Evolutionary conservation across 1,284 basidiomycete genomes (phyloP).

Genomic region (Sanghuangporus baumii): DNA sequence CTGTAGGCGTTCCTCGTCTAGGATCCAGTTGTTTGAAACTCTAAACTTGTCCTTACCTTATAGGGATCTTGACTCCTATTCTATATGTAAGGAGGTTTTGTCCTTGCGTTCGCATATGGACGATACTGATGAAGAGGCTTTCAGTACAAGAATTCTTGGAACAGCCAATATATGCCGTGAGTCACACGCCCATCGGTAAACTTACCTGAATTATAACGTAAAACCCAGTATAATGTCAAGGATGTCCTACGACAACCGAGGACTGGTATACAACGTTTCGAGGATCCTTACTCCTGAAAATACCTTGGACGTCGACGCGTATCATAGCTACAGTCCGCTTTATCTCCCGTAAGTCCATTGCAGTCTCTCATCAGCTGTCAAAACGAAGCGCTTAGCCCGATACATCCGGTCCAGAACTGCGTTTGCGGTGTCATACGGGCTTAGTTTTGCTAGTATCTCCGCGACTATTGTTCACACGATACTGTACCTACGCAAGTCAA

Average conservation of each 20-base stretch:
- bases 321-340: conserved; percentile 52
- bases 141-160: conserved; percentile 36
- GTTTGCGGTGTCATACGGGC: conserved; percentile 60
- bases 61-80: conserved; percentile 19
- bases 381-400: background rate
- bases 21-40: background rate
- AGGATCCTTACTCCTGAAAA: conserved; percentile 46
- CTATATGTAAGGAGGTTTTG: conserved; percentile 13
- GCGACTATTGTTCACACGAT: conserved; percentile 69
- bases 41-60: background rate
- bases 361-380: background rate
- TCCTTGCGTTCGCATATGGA: conserved; percentile 31
- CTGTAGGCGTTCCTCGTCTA: conserved; percentile 32
- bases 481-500: conserved; percentile 79
- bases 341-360: conserved; percentile 44
- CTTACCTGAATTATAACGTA: background rate
- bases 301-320: conserved; percentile 46
- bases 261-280: conserved; percentile 50
- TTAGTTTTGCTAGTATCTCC: conserved; percentile 57
- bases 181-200: background rate
- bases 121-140: conserved; percentile 37
- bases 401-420: conserved; percentile 31
- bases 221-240: conserved; percentile 41
- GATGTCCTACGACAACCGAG: conserved; percentile 53
- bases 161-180: conserved; percentile 34